A percentile compares a stretch with the other conserved stretches of the same genome.
Conservation (phyloP, 2,329 filamentous ascomycete species). For the Colletotrichum sp. region DNA sequence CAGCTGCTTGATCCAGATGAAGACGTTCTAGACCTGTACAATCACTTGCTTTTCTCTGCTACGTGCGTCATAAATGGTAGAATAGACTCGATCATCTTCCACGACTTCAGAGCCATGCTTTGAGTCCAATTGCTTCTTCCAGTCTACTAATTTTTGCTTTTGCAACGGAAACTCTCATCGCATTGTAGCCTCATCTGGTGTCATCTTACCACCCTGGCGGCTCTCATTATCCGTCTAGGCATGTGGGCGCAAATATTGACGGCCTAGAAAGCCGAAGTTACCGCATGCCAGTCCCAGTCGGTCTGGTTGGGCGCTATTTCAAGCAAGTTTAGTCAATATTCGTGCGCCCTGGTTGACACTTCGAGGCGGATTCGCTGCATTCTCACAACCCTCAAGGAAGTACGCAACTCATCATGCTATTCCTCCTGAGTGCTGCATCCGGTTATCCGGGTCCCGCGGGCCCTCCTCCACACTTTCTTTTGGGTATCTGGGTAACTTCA, state of each 20-base stretch:
- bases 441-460: not conserved
- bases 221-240: not conserved
- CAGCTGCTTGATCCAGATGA: too few species aligned
- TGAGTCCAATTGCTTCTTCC: accelerated
- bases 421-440: not conserved
- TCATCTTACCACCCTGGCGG: not conserved
- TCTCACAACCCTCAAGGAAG: not conserved
- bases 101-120: too few species aligned
- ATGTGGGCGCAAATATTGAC: not conserved
- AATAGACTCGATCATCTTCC: too few species aligned
- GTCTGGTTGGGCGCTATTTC: not conserved
- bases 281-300: not conserved
- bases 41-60: too few species aligned
- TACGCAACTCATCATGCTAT: not conserved
- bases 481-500: not conserved
- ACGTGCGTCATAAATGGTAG: too few species aligned
- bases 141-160: accelerated
- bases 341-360: not conserved
- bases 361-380: not conserved
- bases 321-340: not conserved
- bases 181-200: not conserved
- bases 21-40: too few species aligned
- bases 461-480: not conserved
- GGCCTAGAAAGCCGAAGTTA: not conserved
- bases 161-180: not conserved